These are phyloP conservation scores for Penicillium dipodomyicola DNA, from an alignment of 495 filamentous ascomycete genomes.

Conservation along the genomic window DNA sequence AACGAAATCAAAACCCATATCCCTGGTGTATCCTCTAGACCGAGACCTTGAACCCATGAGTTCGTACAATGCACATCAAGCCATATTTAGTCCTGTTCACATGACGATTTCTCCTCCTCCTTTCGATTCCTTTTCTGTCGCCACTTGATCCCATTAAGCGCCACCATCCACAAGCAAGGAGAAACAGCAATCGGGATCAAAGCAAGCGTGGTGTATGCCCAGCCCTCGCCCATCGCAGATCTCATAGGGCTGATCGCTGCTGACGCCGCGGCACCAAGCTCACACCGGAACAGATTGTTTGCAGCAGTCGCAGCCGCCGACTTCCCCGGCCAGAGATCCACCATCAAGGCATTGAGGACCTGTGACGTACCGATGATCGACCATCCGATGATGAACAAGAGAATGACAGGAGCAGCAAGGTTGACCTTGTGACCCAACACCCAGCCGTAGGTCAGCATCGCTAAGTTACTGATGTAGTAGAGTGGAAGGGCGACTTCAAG, in stretches of 20 bases:
- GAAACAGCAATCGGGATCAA: conserved; percentile 31
- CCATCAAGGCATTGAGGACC: conserved; percentile 49
- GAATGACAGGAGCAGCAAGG: conserved; percentile 34
- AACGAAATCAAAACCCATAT: neutral
- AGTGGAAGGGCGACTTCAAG: conserved; percentile 38
- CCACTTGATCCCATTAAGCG: conserved; percentile 40
- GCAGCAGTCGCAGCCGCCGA: conserved; percentile 63
- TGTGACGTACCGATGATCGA: conserved; percentile 33
- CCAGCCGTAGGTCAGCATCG: conserved; percentile 52
- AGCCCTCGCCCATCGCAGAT: conserved; percentile 56
- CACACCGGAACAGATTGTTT: conserved; percentile 62
- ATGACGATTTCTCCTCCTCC: conserved; percentile 10
- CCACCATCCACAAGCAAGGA: conserved; percentile 26
- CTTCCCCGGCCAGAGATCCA: conserved; percentile 58
- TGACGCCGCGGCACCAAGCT: conserved; percentile 60
- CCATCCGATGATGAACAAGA: conserved; percentile 37
- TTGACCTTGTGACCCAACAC: conserved; percentile 34
- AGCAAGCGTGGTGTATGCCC: conserved; percentile 60
- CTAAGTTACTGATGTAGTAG: conserved; percentile 27
- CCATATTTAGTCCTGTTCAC: neutral
- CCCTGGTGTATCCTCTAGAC: neutral
- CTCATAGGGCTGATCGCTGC: conserved; percentile 56
- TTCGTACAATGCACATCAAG: neutral
- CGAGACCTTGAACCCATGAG: neutral
- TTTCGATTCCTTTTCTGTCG: conserved; percentile 31